Base-by-base conservation (phyloP, 2,329 filamentous ascomycete species). In the Thermomyces lanuginosus region DNA sequence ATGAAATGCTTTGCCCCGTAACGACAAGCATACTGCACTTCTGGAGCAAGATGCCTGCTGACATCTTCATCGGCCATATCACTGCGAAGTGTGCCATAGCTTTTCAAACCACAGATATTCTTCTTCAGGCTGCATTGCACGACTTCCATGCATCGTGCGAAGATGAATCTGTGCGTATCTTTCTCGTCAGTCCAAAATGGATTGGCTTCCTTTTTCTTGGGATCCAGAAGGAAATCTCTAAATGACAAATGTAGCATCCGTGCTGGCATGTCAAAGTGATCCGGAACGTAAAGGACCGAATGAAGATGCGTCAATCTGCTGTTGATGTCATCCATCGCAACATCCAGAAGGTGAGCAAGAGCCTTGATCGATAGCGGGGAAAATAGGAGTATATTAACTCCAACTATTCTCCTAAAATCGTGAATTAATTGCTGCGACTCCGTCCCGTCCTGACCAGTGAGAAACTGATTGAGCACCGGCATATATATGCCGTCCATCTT, bases 101-200 rank as follows among this genome's bases (percentile, higher is more conserved):
- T 22, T 11, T n/a, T 5, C 6, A 42, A 12, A 2, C 24, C 13
- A 24, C 38, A 41, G 14, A 42, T 36, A 29, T 38, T 30, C 22
- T 29, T 24, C 13, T 21, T 22, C 1, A 42, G 13, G 6, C 10
- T 2, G 3, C 28, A 1, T 0, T 8, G 21, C 33, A 35, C 32
- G n/a, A 29, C 13, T 29, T 28, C 4, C 18, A 53, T 38, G 34
- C 47, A 52, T 28, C 25, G 19, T 27, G 17, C 17, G 5, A 40
- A 40, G 11, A 55, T 28, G 13, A 29, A 32, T 12, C 38, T n/a
- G 28, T 56, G 44, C 23, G 36, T 37, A 5, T 28, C 18, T 27
- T 35, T 43, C 36, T 51, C 40, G 22, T 56, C 31, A 29, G 49
- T 36, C 42, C 43, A 41, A 32, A 52, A 43, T 26, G 11, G 32